Conservation (phyloP, 352 stramenopile genomes). For the Pythium guiyangense region DNA sequence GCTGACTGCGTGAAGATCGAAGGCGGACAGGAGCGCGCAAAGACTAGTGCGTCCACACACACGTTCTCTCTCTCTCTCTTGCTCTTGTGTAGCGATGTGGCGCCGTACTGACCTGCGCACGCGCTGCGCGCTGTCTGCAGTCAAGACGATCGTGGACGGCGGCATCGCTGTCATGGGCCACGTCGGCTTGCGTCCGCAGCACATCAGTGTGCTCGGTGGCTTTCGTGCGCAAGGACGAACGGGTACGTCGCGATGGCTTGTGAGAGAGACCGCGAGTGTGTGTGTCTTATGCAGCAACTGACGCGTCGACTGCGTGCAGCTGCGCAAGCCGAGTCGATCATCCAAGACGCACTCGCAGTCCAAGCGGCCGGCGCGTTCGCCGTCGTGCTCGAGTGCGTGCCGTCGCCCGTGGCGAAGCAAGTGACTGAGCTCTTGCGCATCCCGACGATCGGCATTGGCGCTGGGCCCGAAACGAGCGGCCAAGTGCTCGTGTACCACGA, state of each 20-base stretch:
- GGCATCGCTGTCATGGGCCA: conserved; percentile 98
- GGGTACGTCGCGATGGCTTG: conserved; percentile 30
- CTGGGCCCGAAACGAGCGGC: conserved; percentile 90
- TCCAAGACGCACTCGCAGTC: conserved; percentile 96
- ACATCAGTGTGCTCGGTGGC: conserved; percentile 93
- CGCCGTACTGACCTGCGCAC: too few relatives aligned
- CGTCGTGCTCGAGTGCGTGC: conserved; percentile 85
- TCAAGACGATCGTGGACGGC: conserved; percentile 67
- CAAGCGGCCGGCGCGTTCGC: conserved; percentile 95
- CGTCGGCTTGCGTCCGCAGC: conserved; percentile 96
- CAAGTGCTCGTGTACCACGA: conserved; percentile 99
- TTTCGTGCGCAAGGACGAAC: conserved; percentile 96
- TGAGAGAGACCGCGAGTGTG: background rate
- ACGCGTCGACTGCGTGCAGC: conserved; percentile 21
- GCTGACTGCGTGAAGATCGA: conserved; percentile 99
- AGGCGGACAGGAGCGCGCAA: conserved; percentile 81
- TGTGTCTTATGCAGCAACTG: background rate
- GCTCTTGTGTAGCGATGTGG: background rate
- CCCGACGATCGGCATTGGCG: conserved; percentile 98
- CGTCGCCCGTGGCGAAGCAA: conserved; percentile 86
- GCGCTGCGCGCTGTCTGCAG: conserved; percentile 24
- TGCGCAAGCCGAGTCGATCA: conserved; percentile 83
- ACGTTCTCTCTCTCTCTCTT: background rate
- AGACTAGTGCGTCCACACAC: conserved; percentile 45
- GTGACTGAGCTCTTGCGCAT: conserved; percentile 96